phyloP scores from a whole-genome alignment of 768 basidiomycete species.

The Auricularia cornea region DNA sequence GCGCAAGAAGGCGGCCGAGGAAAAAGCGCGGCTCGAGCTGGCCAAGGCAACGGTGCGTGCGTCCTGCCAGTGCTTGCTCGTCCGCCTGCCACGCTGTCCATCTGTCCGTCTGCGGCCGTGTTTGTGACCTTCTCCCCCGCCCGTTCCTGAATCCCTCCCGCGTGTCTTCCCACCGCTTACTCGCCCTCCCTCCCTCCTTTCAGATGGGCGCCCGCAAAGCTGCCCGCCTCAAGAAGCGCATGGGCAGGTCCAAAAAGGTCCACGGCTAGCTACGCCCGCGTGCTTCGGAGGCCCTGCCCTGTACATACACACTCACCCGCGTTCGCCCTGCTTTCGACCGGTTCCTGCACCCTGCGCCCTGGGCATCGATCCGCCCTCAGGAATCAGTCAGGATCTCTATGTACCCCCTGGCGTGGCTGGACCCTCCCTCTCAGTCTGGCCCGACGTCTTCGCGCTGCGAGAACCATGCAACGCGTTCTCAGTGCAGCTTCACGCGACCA shows the following conservation, averaged over 20 bases:
- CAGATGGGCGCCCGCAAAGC: slow-evolving; percentile 80
- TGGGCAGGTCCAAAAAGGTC: slow-evolving; percentile 73
- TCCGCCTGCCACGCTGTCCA: background rate
- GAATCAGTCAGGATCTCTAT: too few species aligned
- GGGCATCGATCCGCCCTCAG: too few species aligned
- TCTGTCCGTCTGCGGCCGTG: background rate
- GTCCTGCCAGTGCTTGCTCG: background rate
- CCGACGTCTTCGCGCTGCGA: too few species aligned
- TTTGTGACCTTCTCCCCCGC: background rate
- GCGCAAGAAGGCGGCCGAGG: slow-evolving; percentile 65
- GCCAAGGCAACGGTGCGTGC: slow-evolving; percentile 48
- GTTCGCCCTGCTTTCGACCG: too few species aligned
- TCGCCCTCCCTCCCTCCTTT: background rate
- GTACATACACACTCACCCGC: too few species aligned
- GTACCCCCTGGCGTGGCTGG: too few species aligned
- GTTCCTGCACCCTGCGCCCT: too few species aligned
- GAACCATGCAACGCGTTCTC: too few species aligned
- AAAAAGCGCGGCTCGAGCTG: slow-evolving; percentile 47
- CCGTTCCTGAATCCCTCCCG: background rate
- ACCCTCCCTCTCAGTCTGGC: too few species aligned
- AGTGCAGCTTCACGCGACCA: background rate
- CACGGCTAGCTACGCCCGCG: slow-evolving; percentile 47
- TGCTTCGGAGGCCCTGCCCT: slow-evolving; percentile 6
- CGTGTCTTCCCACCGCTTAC: background rate
- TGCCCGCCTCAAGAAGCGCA: slow-evolving; percentile 60